Evolutionary conservation across 2,329 filamentous ascomycete genomes (phyloP), one percentile per base, ranked within the genome.

Genomic region (Sporothrix brunneoviolacea): DNA sequence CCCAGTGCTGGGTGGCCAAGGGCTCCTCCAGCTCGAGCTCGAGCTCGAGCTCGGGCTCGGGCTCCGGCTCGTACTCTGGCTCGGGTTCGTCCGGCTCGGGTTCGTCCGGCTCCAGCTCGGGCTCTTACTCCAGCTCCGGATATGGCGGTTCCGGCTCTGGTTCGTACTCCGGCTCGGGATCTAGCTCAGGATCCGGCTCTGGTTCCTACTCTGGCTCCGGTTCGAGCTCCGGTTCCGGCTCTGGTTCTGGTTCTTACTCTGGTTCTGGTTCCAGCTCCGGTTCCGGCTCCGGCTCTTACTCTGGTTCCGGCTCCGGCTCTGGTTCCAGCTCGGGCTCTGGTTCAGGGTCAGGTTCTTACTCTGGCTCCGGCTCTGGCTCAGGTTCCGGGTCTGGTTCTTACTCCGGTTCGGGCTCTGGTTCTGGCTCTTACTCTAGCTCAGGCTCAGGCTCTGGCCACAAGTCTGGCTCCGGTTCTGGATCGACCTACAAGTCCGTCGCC

Each of bases 1-100:
- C 68, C 28, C 57, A 68, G 52, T 72, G 69, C 59, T 56, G 62
- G 54, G 48, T 61, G 27, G 51, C 44, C 10, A 42, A 39, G 30
- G 10, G 32, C 32, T 33, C 18, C 39, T n/a, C 19, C 19, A 21
- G 42, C 42, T 35, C 42, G 9, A 19, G 18, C 42, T 35, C 43
- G 9, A 22, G 35, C 19, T 22, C 8, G 3, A 35, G 32, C 22
- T 46, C 43, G 21, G 16, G 28, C 43, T 33, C 32, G 7, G 32
- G 32, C 32, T 33, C 32, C 7, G 32, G 32, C 13, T 19, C 28
- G 12, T 33, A 33, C 32, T 33, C 32, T 21, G 15, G 13, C 27
- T 28, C 21, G 30, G 21, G 19, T 15, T 18, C 19, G 19, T 10
- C n/a, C 24, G 24, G 6, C 24, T 28, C 24, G 9, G 24, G 24